Evolutionary conservation across 1,139 yeast species (phyloP), one percentile per base, ranked within the genome.

Genomic region (Kazachstania sp.): DNA sequence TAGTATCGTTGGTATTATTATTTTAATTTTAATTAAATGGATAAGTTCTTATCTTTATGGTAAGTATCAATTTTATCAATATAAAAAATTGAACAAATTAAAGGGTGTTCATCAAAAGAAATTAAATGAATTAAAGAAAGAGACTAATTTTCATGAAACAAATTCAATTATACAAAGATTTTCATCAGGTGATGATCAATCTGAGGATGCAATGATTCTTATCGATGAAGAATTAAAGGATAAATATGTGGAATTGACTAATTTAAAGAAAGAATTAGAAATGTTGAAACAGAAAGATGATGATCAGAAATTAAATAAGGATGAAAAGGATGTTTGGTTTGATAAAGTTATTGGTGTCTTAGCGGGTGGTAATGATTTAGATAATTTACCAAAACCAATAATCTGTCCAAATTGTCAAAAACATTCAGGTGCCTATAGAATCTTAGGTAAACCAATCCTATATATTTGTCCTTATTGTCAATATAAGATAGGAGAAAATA

Each of bases 401-500:
- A 43, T 56, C 6, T 64, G 68, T 44, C 45, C 53, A 0, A 49
- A 59, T 13, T 64, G 68, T 45, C 46, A 51, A 9, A 48, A 44
- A 30, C 56, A 52, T 39, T 46, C 54, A 11, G 65, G 66, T 11
- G 49, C 56, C 9, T 64, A 59, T 46, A 52, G 54, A 15, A 41
- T 59, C 12, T 61, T 70, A 20, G 86, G 95, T 0, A 63, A 63
- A 4, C 66, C 69, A 18, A 79, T 87, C 8, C 68, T 68, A 48
- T 90, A 82, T 60, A 66, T 73, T 5, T 90, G 97, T 65, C 87
- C 92, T 11, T 68, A 71, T 32, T 90, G 97, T 67, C 87, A 86
- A 7, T 44, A 9, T 8, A 43, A 37, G 18, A 40, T 45, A 3
- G 44, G 39, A 15, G 43, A 39, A 8, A 39, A 34, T 29, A 15